A percentile compares a stretch with the other conserved stretches of the same genome.
These are phyloP conservation scores for Russula sp. DNA, from an alignment of 768 basidiomycete species.

Conservation along the genomic window DNA sequence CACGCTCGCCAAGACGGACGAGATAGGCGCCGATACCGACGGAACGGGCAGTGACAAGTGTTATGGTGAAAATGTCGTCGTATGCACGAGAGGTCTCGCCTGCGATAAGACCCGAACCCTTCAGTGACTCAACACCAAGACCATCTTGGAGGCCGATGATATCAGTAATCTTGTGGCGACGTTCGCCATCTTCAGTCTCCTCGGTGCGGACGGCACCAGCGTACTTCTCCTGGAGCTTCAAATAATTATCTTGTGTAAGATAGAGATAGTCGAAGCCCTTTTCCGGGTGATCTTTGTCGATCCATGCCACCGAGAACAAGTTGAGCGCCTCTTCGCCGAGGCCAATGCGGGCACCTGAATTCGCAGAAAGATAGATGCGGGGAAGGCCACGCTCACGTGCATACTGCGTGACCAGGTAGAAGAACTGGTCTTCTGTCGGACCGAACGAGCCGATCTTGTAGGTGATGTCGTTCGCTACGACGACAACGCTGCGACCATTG, in stretches of 20 bases:
- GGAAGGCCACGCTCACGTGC: constrained; percentile 86
- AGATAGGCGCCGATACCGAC: constrained; percentile 99
- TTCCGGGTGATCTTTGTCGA: constrained; percentile 74
- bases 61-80: constrained; percentile 99
- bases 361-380: constrained; percentile 96
- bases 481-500: constrained; percentile 79
- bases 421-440: constrained; percentile 93
- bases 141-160: constrained; percentile 98
- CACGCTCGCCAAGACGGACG: constrained; percentile 94
- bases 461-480: constrained; percentile 97
- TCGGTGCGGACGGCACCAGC: constrained; percentile 71
- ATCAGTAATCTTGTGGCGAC: constrained; percentile 90
- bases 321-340: constrained; percentile 88
- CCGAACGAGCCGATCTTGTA: constrained; percentile 99
- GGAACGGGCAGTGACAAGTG: constrained; percentile 95
- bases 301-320: constrained; percentile 92
- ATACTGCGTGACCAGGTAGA: constrained; percentile 91
- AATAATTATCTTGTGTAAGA: constrained; percentile 86
- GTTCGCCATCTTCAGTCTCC: constrained; percentile 83
- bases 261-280: constrained; percentile 97
- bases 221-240: constrained; percentile 87
- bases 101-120: constrained; percentile 95
- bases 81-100: constrained; percentile 98
- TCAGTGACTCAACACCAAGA: constrained; percentile 93
- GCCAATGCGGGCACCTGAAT: constrained; percentile 96